Evolutionary conservation across 495 filamentous ascomycete genomes (phyloP).

Genomic region (Saxispiralis lemnorum): DNA sequence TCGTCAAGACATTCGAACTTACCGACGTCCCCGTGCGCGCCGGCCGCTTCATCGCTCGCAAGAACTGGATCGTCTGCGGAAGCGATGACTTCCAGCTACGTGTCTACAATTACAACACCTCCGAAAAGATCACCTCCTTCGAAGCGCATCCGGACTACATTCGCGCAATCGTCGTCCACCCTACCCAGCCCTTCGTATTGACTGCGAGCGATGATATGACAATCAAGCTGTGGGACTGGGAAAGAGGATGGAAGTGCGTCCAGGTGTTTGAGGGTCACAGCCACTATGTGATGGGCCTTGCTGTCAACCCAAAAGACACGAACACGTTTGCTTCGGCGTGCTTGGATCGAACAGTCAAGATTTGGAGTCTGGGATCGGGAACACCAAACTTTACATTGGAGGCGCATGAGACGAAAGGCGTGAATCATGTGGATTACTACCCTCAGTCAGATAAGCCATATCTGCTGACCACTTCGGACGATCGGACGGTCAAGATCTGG

Average conservation of each 20-base stretch:
- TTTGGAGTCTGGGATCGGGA: conserved; percentile 83
- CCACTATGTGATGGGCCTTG: conserved; percentile 96
- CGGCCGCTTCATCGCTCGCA: conserved; percentile 87
- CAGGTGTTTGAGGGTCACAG: conserved; percentile 96
- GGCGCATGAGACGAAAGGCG: conserved; percentile 93
- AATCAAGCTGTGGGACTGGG: conserved; percentile 99
- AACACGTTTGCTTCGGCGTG: conserved; percentile 97
- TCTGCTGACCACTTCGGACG: conserved; percentile 88
- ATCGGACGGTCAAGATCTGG: conserved; percentile 67
- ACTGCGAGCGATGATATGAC: conserved; percentile 99
- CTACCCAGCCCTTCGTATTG: conserved; percentile 84
- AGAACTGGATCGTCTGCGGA: conserved; percentile 98
- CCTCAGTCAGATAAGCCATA: conserved; percentile 94
- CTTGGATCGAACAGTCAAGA: conserved; percentile 92
- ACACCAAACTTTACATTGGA: conserved; percentile 91
- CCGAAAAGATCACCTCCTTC: conserved; percentile 94
- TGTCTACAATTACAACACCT: conserved; percentile 98
- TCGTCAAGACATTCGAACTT: conserved; percentile 98
- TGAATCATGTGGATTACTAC: conserved; percentile 96
- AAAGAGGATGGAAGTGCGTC: conserved; percentile 93
- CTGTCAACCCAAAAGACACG: conserved; percentile 98
- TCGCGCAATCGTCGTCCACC: conserved; percentile 91
- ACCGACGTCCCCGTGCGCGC: conserved; percentile 97
- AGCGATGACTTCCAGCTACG: conserved; percentile 96
- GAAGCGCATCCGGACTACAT: conserved; percentile 99